Base-by-base conservation (phyloP, 176 grass and related monocot species). In the Triticum monococcum region DNA sequence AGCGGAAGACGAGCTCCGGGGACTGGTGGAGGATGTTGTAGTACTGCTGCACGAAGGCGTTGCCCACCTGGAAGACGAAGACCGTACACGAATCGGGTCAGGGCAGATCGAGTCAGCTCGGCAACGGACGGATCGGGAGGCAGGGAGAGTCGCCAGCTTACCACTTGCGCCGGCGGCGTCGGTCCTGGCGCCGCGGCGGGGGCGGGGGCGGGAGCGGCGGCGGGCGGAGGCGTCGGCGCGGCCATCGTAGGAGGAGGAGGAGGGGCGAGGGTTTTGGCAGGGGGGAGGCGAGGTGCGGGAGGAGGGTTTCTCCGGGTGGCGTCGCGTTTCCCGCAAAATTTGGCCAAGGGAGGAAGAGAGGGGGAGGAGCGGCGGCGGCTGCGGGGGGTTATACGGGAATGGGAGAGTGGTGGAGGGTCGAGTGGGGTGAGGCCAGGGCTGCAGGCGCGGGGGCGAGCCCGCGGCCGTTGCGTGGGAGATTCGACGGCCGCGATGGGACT, bases 41-140 rank as follows among this genome's bases (percentile, higher is more conserved):
- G 86, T 99, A 99, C 85, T 99, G 97, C 23, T 96, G 83, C 54
- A 99, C 97, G 73, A 99, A 99, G 50, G 97, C 97, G 89, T 99
- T 94, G 28, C 97, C 97, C 37, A 99, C 92, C 97, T 99, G 83
- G 79, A 46, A 64, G 8, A 56, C 8, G 33, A 24, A 48, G 57
- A 31, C 60, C 45, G 70, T 3, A 26, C n/a, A 23, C 41, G 54
- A 28, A 67, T 54, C 70, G n/a, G 30, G 81, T 91, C 61, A 80
- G 81, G 11, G 48, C 84, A 54, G 72, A 81, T 89, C 83, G 46
- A 45, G 77, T 12, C 14, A 33, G 57, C 9, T 13, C 24, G 56
- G 54, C 4, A 31, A 59, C n/a, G 70, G 37, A 25, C 67, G 88
- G 37, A 63, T 83, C 52, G 31, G 40, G 74, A 7, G 41, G 72